phyloP scores from a whole-genome alignment of 768 basidiomycete species.

The Lyophyllum atratum region DNA sequence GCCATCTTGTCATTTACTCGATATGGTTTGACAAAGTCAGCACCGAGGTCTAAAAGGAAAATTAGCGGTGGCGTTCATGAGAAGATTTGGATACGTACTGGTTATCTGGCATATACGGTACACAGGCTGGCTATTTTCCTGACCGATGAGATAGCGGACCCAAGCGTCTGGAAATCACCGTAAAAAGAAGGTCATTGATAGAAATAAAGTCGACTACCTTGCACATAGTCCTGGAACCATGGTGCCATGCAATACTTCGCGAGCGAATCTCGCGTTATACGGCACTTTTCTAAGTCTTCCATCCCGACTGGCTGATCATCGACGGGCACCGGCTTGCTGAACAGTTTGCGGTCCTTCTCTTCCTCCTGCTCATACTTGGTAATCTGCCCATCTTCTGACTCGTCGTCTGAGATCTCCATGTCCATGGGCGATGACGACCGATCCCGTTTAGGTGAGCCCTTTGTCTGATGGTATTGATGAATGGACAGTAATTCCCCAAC shows the following conservation, averaged over 20 bases:
- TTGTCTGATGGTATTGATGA: slow-evolving; percentile 35
- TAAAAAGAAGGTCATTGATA: slow-evolving; percentile 8
- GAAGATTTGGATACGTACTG: slow-evolving; percentile 48
- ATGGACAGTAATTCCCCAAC: not conserved
- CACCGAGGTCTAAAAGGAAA: slow-evolving; percentile 45
- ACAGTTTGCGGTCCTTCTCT: slow-evolving; percentile 56
- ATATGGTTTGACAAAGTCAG: slow-evolving; percentile 64
- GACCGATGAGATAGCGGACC: slow-evolving; percentile 83
- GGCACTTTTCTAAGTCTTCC: slow-evolving; percentile 60
- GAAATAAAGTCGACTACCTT: slow-evolving; percentile 46
- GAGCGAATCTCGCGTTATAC: slow-evolving; percentile 69
- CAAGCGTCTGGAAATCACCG: slow-evolving; percentile 59
- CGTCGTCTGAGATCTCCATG: slow-evolving; percentile 85
- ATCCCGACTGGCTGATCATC: slow-evolving; percentile 54
- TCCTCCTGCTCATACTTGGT: slow-evolving; percentile 75
- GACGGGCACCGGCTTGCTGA: slow-evolving; percentile 42
- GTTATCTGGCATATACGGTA: slow-evolving; percentile 85
- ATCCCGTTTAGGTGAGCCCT: slow-evolving; percentile 63
- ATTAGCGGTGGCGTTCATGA: not conserved
- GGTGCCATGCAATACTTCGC: slow-evolving; percentile 73
- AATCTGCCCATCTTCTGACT: slow-evolving; percentile 83
- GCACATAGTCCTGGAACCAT: slow-evolving; percentile 85
- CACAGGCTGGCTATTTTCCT: slow-evolving; percentile 54
- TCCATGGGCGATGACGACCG: slow-evolving; percentile 82
- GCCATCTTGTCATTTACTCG: slow-evolving; percentile 65